Conservation (phyloP, 208 protist species). For the Leishmania lainsoni region DNA sequence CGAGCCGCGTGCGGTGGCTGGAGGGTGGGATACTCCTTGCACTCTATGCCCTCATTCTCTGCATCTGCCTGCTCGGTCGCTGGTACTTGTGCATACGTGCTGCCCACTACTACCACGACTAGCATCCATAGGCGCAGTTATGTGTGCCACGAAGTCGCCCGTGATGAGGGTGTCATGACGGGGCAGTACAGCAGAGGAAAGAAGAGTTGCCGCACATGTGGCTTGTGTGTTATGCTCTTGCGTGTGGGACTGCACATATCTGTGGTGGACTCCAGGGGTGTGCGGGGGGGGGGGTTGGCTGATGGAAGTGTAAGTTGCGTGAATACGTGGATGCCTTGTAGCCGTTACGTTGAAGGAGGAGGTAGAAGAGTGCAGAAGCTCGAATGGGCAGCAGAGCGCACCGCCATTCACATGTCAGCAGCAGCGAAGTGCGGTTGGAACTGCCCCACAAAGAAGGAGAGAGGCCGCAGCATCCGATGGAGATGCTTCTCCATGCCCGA, state of each 20-base stretch:
- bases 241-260: neutral
- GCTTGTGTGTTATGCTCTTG: no score
- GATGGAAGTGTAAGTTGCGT: neutral
- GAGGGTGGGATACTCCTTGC: constrained; percentile 33
- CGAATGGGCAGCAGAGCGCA: neutral
- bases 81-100: constrained; percentile 37
- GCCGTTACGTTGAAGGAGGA: neutral
- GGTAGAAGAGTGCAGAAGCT: neutral
- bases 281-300: neutral
- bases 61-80: constrained; percentile 41
- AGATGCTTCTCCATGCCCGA: neutral
- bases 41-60: constrained; percentile 51
- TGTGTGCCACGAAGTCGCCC: neutral
- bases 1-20: constrained; percentile 60
- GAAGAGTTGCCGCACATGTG: neutral
- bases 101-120: neutral
- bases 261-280: neutral
- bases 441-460: neutral
- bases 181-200: neutral
- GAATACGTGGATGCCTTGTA: neutral
- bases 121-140: neutral
- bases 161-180: neutral
- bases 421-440: neutral
- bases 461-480: neutral
- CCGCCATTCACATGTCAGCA: neutral